Percentiles rank a stretch among this genome's conserved stretches.
These are phyloP conservation scores for Scheffersomyces stipitis DNA, from an alignment of 805 yeast species.

Conservation along the genomic window DNA sequence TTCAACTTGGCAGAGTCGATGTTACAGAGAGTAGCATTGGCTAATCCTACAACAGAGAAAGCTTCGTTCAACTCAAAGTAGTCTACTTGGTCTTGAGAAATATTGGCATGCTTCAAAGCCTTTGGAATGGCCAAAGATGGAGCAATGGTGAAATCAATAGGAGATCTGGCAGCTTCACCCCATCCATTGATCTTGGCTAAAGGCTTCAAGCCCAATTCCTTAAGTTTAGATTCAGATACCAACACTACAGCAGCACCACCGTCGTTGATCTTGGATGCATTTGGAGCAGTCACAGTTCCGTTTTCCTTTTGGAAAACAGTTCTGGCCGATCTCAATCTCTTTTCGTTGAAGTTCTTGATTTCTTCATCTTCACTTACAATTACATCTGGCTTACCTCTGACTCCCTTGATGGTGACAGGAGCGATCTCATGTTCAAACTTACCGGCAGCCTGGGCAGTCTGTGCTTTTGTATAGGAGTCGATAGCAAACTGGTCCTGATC, in stretches of 20 bases:
- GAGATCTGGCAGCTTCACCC: slow-evolving; percentile 98
- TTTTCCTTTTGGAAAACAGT: slow-evolving; percentile 91
- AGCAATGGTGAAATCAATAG: slow-evolving; percentile 93
- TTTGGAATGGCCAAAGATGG: slow-evolving; percentile 95
- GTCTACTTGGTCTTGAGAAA: slow-evolving; percentile 68
- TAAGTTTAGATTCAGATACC: slow-evolving; percentile 80
- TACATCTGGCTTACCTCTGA: slow-evolving; percentile 82
- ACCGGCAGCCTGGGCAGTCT: slow-evolving; percentile 72
- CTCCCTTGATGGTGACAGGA: slow-evolving; percentile 86
- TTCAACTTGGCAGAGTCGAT: slow-evolving; percentile 70
- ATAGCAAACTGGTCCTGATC: slow-evolving; percentile 89
- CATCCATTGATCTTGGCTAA: slow-evolving; percentile 86
- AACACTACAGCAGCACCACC: slow-evolving; percentile 96
- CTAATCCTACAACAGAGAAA: slow-evolving; percentile 93
- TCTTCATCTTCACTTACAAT: slow-evolving; percentile 82
- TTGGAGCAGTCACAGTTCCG: slow-evolving; percentile 97
- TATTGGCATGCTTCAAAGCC: slow-evolving; percentile 84
- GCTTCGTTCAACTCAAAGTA: slow-evolving; percentile 97
- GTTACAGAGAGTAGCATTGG: slow-evolving; percentile 71
- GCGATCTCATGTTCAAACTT: slow-evolving; percentile 82
- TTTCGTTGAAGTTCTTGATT: slow-evolving; percentile 70
- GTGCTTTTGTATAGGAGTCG: slow-evolving; percentile 82
- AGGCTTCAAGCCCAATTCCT: slow-evolving; percentile 85
- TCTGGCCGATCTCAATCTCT: slow-evolving; percentile 77
- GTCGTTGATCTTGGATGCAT: slow-evolving; percentile 94